Base-by-base conservation (phyloP, 2,329 filamentous ascomycete species). In the Fusarium redolens region DNA sequence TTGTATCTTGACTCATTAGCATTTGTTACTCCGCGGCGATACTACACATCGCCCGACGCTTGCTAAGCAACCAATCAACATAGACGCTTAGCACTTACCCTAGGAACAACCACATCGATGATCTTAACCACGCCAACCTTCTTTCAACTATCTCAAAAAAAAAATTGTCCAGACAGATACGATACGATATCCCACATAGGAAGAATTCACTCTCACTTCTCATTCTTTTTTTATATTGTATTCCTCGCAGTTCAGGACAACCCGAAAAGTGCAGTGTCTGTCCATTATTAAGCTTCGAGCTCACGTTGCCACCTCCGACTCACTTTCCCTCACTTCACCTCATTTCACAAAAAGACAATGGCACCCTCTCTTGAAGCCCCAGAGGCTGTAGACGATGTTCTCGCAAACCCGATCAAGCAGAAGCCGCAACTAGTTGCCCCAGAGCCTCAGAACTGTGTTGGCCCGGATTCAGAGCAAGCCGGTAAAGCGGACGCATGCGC, bases 371-470 rank as follows among this genome's bases (percentile, higher is more conserved):
- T 97, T 48, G 92, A 97, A 84, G 90, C 92, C 77, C 88, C 92
- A 55, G 88, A 89, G 60, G 81, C 87, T 43, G 86, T 91, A 57
- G 86, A 91, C 70, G 91, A 94, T 65, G 92, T 95, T 71, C 85
- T 97, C 75, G 86, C 90, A 75, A 92, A 93, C 79, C 92, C 93
- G 12, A 86, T 95, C 63, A 95, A 95, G 82, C 86, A 89, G 61
- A 92, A 93, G 57, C 95, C 96, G 3, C 88, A 94, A 72, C 92
- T 99, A 60, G 93, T 98, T 72, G 96, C 96, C 25, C 96, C 96
- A 44, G 95, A 98, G 80, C 96, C 96, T 85, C 95, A 98, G 83
- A 95, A 98, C 86, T 99, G 96, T 79, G 96, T 96, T 6, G 96
- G 96, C 1, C 96, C 94, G 7, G 93, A 96, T 79, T 94, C 92